Evolutionary conservation across 2,329 filamentous ascomycete genomes (phyloP), one percentile per base, ranked within the genome.

Genomic region (Fusarium goolgardi): DNA sequence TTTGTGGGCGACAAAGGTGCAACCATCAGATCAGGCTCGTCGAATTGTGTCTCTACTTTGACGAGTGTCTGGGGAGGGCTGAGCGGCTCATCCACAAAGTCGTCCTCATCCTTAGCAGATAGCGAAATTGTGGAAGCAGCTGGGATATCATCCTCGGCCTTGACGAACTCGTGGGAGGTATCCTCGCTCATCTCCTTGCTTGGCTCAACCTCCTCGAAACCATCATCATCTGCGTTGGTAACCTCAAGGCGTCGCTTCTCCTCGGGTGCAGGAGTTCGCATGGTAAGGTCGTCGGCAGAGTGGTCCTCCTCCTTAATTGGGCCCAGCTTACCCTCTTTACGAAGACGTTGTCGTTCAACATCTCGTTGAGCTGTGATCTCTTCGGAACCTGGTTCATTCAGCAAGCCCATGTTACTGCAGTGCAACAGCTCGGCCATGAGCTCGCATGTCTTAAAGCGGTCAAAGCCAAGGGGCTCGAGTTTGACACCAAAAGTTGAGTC

Each of bases 381-480:
- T 76, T 99, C 94, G 13, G 94, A 94, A 32, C 95, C 96, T 12
- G 88, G 84, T 77, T 98, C 94, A 76, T 99, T 99, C 69, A 99
- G 82, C 35, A 99, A 83, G 8, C 92, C 94, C 96, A 99, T 99
- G 77, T 99, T 99, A 78, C 95, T 98, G 80, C 96, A 99, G 79
- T 99, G 96, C 39, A 99, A 82, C 44, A 99, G 84, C 79, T 99
- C 96, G 1, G 96, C 96, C 96, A 99, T 98, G 62, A 99, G 84
- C 80, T 99, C 96, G 78, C 96, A 99, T 0, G 96, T 98, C 83
- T 99, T 99, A 84, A 99, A 99, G 21, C 96, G 87, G 79, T 99
- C 96, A 76, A 99, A 99, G 4, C 96, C 96, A 12, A 99, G 85
- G 6, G 96, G 95, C 78, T 98, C 94, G 53, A 99, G 94, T 78